Evolutionary conservation across 2,329 filamentous ascomycete genomes (phyloP).

Genomic region (Fusarium circinatum): DNA sequence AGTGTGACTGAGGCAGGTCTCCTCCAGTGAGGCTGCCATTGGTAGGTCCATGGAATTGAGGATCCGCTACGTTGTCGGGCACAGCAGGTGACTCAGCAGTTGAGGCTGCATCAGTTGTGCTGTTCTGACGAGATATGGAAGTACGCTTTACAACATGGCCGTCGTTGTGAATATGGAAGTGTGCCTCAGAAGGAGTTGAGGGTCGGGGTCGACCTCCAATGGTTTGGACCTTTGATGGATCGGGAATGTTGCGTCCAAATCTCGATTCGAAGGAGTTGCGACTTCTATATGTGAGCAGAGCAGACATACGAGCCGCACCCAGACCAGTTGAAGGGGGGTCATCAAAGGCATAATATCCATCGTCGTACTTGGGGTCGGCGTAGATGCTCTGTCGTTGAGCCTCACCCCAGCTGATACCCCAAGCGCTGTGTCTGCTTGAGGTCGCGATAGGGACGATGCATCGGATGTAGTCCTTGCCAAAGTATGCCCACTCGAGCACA

Average conservation of each 20-base stretch:
- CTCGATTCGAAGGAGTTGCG: slow-evolving; percentile 96
- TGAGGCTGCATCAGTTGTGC: slow-evolving; percentile 49
- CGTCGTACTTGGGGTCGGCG: slow-evolving; percentile 97
- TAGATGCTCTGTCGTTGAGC: slow-evolving; percentile 94
- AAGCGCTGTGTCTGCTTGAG: slow-evolving; percentile 85
- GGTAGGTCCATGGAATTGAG: slow-evolving; percentile 76
- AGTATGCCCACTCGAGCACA: slow-evolving; percentile 91
- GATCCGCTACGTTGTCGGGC: slow-evolving; percentile 55
- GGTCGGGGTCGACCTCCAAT: slow-evolving; percentile 76
- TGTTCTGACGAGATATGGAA: slow-evolving; percentile 59
- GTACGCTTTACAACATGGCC: slow-evolving; percentile 73
- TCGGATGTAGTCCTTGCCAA: slow-evolving; percentile 85
- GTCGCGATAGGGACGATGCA: slow-evolving; percentile 86
- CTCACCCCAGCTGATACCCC: slow-evolving; percentile 92
- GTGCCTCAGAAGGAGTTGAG: slow-evolving; percentile 72
- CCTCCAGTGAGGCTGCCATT: slow-evolving; percentile 60
- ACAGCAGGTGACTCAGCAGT: slow-evolving; percentile 36
- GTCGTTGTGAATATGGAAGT: slow-evolving; percentile 86
- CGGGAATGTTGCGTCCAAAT: slow-evolving; percentile 92
- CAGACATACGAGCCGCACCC: slow-evolving; percentile 95
- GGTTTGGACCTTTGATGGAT: slow-evolving; percentile 83
- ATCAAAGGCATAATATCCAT: slow-evolving; percentile 90
- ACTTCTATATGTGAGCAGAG: slow-evolving; percentile 93
- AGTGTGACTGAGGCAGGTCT: slow-evolving; percentile 74
- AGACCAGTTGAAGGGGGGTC: slow-evolving; percentile 89